Conservation (phyloP, 768 basidiomycete species). For the Boletus fagicola region DNA sequence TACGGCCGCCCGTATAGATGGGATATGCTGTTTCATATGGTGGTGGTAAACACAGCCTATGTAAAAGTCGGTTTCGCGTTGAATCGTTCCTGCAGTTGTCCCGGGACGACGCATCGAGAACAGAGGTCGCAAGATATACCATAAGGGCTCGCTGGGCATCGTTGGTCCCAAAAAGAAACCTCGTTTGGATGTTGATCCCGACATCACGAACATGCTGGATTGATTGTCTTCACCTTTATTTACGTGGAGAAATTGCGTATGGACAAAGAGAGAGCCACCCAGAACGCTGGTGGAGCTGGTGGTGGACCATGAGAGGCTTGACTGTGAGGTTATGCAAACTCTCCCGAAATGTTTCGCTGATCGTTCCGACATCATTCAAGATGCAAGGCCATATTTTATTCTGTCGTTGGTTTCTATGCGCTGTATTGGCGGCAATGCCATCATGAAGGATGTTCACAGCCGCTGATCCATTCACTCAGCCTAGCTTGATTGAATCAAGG, state of each 20-base stretch:
- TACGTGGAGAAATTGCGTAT: neutral
- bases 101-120: conserved; percentile 9
- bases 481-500: no score
- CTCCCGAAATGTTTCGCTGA: neutral
- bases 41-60: conserved; percentile 6
- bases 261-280: neutral
- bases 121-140: conserved; percentile 19
- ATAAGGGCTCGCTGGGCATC: conserved; percentile 17
- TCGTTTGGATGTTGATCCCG: neutral
- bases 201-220: neutral
- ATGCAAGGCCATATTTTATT: no score
- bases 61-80: neutral
- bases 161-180: conserved; percentile 12
- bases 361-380: neutral
- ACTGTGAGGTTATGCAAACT: neutral
- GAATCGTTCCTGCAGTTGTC: conserved; percentile 11
- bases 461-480: no score
- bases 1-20: conserved; percentile 31
- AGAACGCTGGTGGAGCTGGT: neutral
- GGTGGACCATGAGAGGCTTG: neutral
- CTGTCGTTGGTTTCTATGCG: no score
- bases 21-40: conserved; percentile 18
- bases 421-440: no score
- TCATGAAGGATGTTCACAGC: no score
- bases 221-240: neutral